phyloP scores from a whole-genome alignment of 139 green algal species.

The Picochlorum costavermella region DNA sequence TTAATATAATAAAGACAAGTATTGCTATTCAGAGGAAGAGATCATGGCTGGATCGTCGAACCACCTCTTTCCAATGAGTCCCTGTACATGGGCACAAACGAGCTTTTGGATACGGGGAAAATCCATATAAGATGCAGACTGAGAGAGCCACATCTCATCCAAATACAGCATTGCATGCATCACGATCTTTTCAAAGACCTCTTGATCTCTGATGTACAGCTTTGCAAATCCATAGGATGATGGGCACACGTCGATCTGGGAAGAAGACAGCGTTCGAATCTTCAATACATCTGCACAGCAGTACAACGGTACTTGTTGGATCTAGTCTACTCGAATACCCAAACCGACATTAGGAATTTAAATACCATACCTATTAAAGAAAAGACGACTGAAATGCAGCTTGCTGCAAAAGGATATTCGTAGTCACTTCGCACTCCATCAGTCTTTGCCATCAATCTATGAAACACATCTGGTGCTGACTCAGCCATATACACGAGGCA shows the following conservation, averaged over 20 bases:
- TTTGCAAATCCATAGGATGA: background rate
- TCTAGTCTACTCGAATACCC: too few species aligned
- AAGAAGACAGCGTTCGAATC: too few species aligned
- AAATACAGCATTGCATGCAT: conserved; percentile 3
- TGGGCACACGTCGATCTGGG: background rate
- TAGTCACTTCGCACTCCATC: conserved; percentile 42
- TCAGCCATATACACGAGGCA: conserved; percentile 66
- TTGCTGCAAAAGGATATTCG: conserved; percentile 88
- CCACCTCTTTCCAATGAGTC: background rate
- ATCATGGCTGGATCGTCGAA: background rate
- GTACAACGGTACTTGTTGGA: too few species aligned
- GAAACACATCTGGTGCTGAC: conserved; percentile 26
- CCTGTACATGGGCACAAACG: background rate
- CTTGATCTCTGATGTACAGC: background rate
- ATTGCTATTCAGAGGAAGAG: background rate
- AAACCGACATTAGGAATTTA: background rate
- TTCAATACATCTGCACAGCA: too few species aligned
- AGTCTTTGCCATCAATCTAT: conserved; percentile 55
- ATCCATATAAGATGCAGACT: background rate
- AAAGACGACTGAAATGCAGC: conserved; percentile 78
- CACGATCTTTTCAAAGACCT: conserved; percentile 2
- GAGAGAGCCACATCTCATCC: background rate
- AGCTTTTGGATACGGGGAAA: background rate
- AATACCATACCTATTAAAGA: conserved; percentile 37
- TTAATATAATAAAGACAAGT: background rate